Evolutionary conservation across 139 green algal genomes (phyloP), one percentile per base, ranked within the genome.

Genomic region (Volvox reticuliferus): DNA sequence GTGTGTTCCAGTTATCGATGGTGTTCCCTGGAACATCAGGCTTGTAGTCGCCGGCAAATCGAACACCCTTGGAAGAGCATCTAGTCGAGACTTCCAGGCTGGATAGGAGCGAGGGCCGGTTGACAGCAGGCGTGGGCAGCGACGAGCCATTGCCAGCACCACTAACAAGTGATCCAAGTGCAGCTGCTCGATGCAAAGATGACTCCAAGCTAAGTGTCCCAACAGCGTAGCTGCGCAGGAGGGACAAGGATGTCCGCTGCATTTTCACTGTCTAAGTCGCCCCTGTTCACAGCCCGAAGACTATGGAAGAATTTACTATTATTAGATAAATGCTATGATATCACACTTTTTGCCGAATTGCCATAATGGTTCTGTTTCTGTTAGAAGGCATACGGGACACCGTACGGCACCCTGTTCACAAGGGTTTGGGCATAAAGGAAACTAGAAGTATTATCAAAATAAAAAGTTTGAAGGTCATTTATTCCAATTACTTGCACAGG

Each of bases 1-100:
- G 24, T 32, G 62, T 28, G 13, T 2, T 44, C 87, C 87, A 91
- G 87, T 91, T 91, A 32, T 86, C 87, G 17, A 91, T 69, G 0
- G 87, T 68, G 87, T 91, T 79, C 2, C 87, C 87, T 9, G 61
- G 33, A 35, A 91, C 87, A 65, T 86, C 87, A 26, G 87, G 87
- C 76, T 91, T 91, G 33, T 61, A 69, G 62, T 91, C 87, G 9
- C 61, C 33, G 13, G 76, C 76, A 37, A 91, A 91, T 5, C 87
- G 87, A 28, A 90, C 19, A 28, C 50, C 50, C 2, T 36, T 50
- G 12, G 18, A 13, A 21, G 0, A 14, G 55, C 86, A 90, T 84
- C 21, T 18, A 30, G 24, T 30, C 26, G 44, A 71, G 20, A 68
- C 79, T 2, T 36, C 5, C 19, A 91, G 28, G 36, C 76, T 33